phyloP scores from a whole-genome alignment of 2,329 filamentous ascomycete genomes.

The Zalaria sp. region DNA sequence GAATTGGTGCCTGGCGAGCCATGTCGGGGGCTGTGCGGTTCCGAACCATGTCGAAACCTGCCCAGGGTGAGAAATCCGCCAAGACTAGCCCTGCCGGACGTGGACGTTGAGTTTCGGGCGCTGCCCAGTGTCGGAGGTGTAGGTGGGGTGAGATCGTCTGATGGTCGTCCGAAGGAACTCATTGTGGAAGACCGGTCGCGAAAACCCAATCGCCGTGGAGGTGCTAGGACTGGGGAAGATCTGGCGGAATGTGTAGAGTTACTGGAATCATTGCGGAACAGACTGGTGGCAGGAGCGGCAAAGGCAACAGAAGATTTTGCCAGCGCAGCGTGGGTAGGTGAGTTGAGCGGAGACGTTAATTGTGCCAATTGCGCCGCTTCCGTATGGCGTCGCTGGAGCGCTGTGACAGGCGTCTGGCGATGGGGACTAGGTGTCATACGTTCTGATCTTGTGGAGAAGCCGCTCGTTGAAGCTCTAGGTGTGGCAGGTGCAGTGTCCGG shows the following conservation, averaged over 20 bases:
- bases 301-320: slow-evolving; percentile 33
- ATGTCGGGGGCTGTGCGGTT: slow-evolving; percentile 53
- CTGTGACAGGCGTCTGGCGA: slow-evolving; percentile 8
- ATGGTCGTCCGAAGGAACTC: slow-evolving; percentile 63
- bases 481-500: slow-evolving; percentile 16
- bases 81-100: slow-evolving; percentile 77
- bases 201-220: slow-evolving; percentile 43
- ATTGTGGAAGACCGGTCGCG: slow-evolving; percentile 79
- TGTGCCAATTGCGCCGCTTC: slow-evolving; percentile 2
- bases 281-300: slow-evolving; percentile 26
- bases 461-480: slow-evolving; percentile 20
- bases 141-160: slow-evolving; percentile 54
- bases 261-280: slow-evolving; percentile 47
- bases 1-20: slow-evolving; percentile 56
- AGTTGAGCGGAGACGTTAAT: slow-evolving; percentile 12
- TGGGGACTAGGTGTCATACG: slow-evolving; percentile 8
- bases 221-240: slow-evolving; percentile 43
- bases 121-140: slow-evolving; percentile 45
- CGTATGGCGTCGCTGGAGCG: slow-evolving; percentile 5
- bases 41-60: slow-evolving; percentile 69
- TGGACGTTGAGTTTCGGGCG: slow-evolving; percentile 66
- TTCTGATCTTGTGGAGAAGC: slow-evolving; percentile 12
- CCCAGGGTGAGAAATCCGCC: slow-evolving; percentile 71
- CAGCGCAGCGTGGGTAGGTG: slow-evolving; percentile 38
- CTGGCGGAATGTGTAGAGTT: slow-evolving; percentile 51